A percentile compares a stretch with the other conserved stretches of the same genome.
These are phyloP conservation scores for Microbotryum violaceum DNA, from an alignment of 1,284 basidiomycete species.

Conservation along the genomic window DNA sequence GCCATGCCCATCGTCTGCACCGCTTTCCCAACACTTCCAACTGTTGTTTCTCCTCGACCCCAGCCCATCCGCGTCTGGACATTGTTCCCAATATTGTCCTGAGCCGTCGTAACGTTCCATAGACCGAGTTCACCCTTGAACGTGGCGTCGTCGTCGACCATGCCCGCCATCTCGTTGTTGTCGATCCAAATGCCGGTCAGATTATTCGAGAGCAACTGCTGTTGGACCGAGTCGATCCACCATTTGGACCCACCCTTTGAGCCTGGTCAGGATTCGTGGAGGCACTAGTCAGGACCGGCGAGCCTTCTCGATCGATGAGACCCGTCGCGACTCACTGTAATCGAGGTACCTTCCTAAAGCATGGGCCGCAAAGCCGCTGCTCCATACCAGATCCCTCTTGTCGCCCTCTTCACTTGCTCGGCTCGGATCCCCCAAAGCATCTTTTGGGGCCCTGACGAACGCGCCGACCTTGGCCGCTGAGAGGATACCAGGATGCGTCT, in stretches of 20 bases:
- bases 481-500: slow-evolving; percentile 17
- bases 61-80: slow-evolving; percentile 10
- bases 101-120: slow-evolving; percentile 4
- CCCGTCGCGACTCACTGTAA: neutral
- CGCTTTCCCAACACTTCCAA: slow-evolving; percentile 20
- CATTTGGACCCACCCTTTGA: slow-evolving; percentile 3
- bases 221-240: slow-evolving; percentile 17
- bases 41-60: slow-evolving; percentile 6
- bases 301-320: no score
- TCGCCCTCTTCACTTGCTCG: neutral
- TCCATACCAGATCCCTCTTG: slow-evolving; percentile 5
- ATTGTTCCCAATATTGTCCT: neutral
- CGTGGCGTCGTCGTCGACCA: slow-evolving; percentile 26
- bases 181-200: slow-evolving; percentile 32
- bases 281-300: neutral
- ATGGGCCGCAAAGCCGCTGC: slow-evolving; percentile 2
- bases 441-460: slow-evolving; percentile 20
- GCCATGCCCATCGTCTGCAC: slow-evolving; percentile 30
- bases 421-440: slow-evolving; percentile 1
- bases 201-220: slow-evolving; percentile 15
- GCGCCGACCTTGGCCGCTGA: slow-evolving; percentile 4
- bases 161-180: slow-evolving; percentile 31
- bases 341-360: slow-evolving; percentile 9
- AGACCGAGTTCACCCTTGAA: slow-evolving; percentile 16
- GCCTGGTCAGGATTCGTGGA: neutral